phyloP scores from a whole-genome alignment of 129 eudicot genomes.

The Flaveria sonorensis region DNA sequence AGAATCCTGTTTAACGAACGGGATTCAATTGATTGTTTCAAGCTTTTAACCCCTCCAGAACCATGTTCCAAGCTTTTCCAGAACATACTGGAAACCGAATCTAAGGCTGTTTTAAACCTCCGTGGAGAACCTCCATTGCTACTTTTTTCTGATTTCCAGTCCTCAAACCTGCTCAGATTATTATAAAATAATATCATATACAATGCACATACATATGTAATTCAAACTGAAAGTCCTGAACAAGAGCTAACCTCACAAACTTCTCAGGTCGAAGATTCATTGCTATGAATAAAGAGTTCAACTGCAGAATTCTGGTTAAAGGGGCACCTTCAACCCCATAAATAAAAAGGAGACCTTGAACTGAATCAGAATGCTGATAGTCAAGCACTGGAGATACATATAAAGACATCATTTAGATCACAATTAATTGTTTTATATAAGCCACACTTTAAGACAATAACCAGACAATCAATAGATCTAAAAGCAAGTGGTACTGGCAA shows the following conservation, averaged over 20 bases:
- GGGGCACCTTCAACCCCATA: too few relatives aligned
- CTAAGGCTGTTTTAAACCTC: constrained; percentile 43
- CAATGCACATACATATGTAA: not conserved
- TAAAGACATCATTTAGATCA: too few relatives aligned
- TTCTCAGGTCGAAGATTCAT: constrained; percentile 64
- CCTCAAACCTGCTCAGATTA: constrained; percentile 61
- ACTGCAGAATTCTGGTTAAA: too few relatives aligned
- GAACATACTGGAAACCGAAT: constrained; percentile 52
- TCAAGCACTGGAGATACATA: too few relatives aligned
- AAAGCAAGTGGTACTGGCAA: not conserved
- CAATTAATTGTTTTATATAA: too few relatives aligned
- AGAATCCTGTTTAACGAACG: constrained; percentile 43
- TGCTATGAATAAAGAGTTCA: constrained; percentile 13
- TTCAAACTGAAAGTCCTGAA: constrained; percentile 12
- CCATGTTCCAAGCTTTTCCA: constrained; percentile 53
- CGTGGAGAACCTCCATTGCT: constrained; percentile 39
- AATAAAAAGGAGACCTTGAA: too few relatives aligned
- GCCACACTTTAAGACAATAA: too few relatives aligned
- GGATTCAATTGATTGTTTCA: constrained; percentile 51
- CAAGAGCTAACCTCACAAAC: constrained; percentile 70
- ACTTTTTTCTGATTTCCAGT: constrained; percentile 66
- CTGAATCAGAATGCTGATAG: too few relatives aligned
- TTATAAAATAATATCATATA: not conserved
- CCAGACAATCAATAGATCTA: too few relatives aligned
- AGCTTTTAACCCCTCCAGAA: constrained; percentile 54